Evolutionary conservation across 352 stramenopile species (phyloP).

Genomic region (Pythium vanterpoolii): DNA sequence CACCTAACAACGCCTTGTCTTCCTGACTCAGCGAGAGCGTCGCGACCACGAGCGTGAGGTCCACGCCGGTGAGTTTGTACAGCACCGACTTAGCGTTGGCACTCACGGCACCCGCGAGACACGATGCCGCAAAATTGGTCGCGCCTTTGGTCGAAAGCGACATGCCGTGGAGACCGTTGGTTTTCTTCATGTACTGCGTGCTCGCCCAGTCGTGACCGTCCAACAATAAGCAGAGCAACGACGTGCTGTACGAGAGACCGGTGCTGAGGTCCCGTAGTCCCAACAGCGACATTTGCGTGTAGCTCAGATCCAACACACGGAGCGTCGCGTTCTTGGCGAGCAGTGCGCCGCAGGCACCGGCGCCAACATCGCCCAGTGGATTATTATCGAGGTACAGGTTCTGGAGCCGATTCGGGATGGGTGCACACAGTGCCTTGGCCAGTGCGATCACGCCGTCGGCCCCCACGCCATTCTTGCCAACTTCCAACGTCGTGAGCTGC

Average conservation of each 20-base stretch:
- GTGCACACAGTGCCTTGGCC: slow-evolving; percentile 59
- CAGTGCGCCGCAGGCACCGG: slow-evolving; percentile 60
- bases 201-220: slow-evolving; percentile 83
- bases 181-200: slow-evolving; percentile 84
- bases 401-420: slow-evolving; percentile 42
- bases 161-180: slow-evolving; percentile 47
- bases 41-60: slow-evolving; percentile 48
- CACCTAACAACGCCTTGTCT: slow-evolving; percentile 4
- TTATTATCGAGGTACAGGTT: slow-evolving; percentile 87
- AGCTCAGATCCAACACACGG: slow-evolving; percentile 76
- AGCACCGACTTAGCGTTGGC: slow-evolving; percentile 60
- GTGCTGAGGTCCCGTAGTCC: slow-evolving; percentile 69
- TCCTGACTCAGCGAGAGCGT: slow-evolving; percentile 21
- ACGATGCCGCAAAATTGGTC: slow-evolving; percentile 71
- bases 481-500: slow-evolving; percentile 62
- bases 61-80: slow-evolving; percentile 77
- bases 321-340: slow-evolving; percentile 69
- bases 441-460: slow-evolving; percentile 61
- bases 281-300: slow-evolving; percentile 76
- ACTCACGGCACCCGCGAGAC: slow-evolving; percentile 69
- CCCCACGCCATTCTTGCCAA: slow-evolving; percentile 77
- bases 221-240: slow-evolving; percentile 66
- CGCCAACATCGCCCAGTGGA: slow-evolving; percentile 70
- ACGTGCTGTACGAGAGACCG: slow-evolving; percentile 55
- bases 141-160: slow-evolving; percentile 62